Conservation (phyloP, 2,329 filamentous ascomycete genomes). For the Xylaria sp. region DNA sequence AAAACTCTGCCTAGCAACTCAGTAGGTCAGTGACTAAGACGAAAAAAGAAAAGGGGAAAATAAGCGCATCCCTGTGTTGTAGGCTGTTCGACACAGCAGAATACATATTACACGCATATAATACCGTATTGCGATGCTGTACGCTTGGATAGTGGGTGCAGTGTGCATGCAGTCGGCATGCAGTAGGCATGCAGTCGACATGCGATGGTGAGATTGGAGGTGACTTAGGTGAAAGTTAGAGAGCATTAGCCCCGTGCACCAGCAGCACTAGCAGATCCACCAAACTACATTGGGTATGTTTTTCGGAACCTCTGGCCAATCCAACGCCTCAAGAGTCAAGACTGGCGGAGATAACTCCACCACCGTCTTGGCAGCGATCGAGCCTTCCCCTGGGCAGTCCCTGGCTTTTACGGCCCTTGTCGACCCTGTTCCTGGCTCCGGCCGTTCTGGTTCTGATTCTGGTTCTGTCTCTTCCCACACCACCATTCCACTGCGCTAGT, state of each 20-base stretch:
- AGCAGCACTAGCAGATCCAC: background rate
- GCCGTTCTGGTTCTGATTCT: conserved; percentile 8
- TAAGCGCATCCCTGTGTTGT: background rate
- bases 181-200: background rate
- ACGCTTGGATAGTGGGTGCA: background rate
- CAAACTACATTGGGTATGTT: conserved; percentile 16
- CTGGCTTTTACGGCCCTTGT: background rate
- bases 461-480: too few relatives aligned
- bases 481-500: background rate
- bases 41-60: too few relatives aligned
- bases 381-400: conserved; percentile 6
- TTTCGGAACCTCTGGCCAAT: conserved; percentile 16
- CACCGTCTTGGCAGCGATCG: conserved; percentile 12
- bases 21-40: too few relatives aligned
- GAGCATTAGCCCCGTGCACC: background rate
- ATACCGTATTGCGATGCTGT: background rate
- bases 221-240: background rate
- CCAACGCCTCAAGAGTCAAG: background rate
- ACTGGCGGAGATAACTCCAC: background rate
- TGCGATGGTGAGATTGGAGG: background rate
- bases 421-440: background rate
- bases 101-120: background rate
- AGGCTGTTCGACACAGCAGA: background rate
- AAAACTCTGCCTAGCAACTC: too few relatives aligned
- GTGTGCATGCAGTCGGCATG: background rate